phyloP scores from a whole-genome alignment of 2,329 filamentous ascomycete genomes.

The Didymella pomorum region DNA sequence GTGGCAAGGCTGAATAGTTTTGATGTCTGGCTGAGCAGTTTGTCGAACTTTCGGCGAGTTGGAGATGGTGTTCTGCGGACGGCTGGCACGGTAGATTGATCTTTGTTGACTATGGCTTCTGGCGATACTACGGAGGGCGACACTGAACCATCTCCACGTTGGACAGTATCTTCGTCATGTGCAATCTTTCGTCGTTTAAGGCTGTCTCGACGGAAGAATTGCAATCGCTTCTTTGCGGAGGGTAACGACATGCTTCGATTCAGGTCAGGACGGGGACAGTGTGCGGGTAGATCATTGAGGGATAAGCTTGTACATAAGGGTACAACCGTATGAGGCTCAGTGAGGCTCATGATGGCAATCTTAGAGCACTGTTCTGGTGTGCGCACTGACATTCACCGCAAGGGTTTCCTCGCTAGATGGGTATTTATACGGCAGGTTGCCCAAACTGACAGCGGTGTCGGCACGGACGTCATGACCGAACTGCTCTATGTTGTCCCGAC shows the following conservation, averaged over 20 bases:
- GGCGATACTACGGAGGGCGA: background rate
- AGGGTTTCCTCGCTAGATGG: background rate
- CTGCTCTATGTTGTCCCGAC: background rate
- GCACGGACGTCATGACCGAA: slow-evolving; percentile 13
- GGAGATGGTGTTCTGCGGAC: background rate
- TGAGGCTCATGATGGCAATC: background rate
- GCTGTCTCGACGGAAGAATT: background rate
- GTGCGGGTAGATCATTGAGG: background rate
- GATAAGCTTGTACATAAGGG: background rate
- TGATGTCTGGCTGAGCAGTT: slow-evolving; percentile 6
- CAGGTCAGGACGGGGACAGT: background rate
- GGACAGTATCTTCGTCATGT: background rate
- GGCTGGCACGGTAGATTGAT: background rate
- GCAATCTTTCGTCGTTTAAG: slow-evolving; percentile 1
- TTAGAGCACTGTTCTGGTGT: background rate
- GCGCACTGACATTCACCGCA: background rate
- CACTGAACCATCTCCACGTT: background rate
- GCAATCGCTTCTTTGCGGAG: background rate
- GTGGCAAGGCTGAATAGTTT: slow-evolving; percentile 4
- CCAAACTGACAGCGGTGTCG: slow-evolving; percentile 2
- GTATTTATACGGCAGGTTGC: slow-evolving; percentile 12
- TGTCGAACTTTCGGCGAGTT: background rate
- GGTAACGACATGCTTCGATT: slow-evolving; percentile 4
- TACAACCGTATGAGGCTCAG: background rate
- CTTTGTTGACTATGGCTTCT: background rate